Evolutionary conservation across 306 rosid genomes (phyloP).

Genomic region (Sicyos edulis): DNA sequence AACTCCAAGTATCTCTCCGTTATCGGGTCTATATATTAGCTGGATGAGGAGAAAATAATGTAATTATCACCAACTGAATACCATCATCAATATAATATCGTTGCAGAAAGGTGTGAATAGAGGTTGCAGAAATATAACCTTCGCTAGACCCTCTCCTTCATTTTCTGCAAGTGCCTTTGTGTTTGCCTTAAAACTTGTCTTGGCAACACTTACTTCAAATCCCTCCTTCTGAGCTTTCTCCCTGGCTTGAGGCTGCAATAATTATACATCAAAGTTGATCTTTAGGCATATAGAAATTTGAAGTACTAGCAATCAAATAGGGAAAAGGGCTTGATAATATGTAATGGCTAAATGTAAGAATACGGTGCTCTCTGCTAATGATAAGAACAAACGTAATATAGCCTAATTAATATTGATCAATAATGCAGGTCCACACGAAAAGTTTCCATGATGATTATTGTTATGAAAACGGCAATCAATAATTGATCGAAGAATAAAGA

Average conservation of each 20-base stretch:
- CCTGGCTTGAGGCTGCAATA: conserved; percentile 90
- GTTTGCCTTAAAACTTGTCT: conserved; percentile 98
- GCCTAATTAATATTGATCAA: background rate
- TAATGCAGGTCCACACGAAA: background rate
- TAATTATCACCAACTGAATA: conserved; percentile 24
- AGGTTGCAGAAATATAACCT: conserved; percentile 42
- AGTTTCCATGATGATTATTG: background rate
- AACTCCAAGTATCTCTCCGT: conserved; percentile 92
- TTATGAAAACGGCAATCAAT: no score
- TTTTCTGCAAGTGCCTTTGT: conserved; percentile 96
- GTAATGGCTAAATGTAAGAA: background rate
- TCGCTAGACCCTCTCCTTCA: conserved; percentile 97
- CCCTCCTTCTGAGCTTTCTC: conserved; percentile 80
- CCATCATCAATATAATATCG: background rate
- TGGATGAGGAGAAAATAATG: conserved; percentile 32
- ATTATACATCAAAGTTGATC: conserved; percentile 13
- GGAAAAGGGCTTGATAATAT: background rate
- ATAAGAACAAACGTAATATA: conserved; percentile 15
- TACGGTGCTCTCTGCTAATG: background rate
- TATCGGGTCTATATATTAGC: conserved; percentile 98
- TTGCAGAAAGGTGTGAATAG: background rate
- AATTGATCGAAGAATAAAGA: no score
- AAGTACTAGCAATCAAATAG: background rate
- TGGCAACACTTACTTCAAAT: conserved; percentile 77
- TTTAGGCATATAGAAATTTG: background rate